A percentile compares a stretch with the other conserved stretches of the same genome.
These are phyloP conservation scores for Pichia manshurica DNA, from an alignment of 805 yeast genomes.

Conservation along the genomic window DNA sequence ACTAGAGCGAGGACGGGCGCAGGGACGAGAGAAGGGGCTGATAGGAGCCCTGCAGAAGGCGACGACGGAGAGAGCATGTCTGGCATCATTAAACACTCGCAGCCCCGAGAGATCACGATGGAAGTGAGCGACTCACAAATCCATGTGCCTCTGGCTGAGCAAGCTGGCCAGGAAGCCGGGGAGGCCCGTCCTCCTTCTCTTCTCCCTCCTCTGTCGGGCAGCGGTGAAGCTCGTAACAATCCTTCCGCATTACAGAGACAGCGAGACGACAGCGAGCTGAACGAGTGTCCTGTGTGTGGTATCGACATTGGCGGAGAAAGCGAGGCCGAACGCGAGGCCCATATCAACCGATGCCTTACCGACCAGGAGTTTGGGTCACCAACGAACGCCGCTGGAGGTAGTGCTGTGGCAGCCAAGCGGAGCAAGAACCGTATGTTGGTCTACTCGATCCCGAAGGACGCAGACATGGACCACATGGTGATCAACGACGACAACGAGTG, in stretches of 20 bases:
- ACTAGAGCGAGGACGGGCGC: not conserved
- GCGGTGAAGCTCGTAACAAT: too few species aligned
- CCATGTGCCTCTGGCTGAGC: too few species aligned
- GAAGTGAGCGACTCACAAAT: slow-evolving; percentile 2
- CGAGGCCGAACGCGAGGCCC: slow-evolving; percentile 46
- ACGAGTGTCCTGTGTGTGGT: slow-evolving; percentile 42
- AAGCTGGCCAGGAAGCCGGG: too few species aligned
- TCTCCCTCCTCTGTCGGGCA: too few species aligned
- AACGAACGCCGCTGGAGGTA: slow-evolving; percentile 14
- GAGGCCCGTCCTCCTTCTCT: too few species aligned
- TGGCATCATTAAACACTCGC: slow-evolving; percentile 9
- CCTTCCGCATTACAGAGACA: not conserved
- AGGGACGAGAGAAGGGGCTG: not conserved
- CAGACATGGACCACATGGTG: slow-evolving; percentile 17
- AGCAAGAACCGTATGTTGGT: slow-evolving; percentile 80
- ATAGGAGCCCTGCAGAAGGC: not conserved
- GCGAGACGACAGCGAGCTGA: slow-evolving; percentile 22
- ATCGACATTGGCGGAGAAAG: slow-evolving; percentile 18
- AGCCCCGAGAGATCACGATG: slow-evolving; percentile 15
- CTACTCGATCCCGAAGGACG: slow-evolving; percentile 47
- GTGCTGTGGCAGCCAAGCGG: slow-evolving; percentile 29
- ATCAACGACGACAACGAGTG: slow-evolving; percentile 62
- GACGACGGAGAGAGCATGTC: not conserved
- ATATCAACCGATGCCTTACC: slow-evolving; percentile 63
- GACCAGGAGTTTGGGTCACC: slow-evolving; percentile 60